A percentile compares a stretch with the other conserved stretches of the same genome.
These are phyloP conservation scores for Simmondsia chinensis DNA, from an alignment of 148 eudicot species.

Conservation along the genomic window DNA sequence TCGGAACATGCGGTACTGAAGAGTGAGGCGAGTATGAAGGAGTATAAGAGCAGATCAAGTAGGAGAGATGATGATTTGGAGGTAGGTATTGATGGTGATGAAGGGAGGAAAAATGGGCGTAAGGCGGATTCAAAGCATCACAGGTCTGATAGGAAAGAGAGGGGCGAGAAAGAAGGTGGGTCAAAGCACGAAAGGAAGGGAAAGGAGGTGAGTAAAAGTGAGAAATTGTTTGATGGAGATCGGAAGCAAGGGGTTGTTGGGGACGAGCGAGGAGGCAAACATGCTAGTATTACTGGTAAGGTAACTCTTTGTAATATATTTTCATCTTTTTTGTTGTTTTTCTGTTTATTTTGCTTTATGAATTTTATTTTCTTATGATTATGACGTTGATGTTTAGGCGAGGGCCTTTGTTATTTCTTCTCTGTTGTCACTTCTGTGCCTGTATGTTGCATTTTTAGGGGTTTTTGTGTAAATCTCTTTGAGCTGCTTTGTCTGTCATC, in stretches of 20 bases:
- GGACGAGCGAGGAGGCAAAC: slow-evolving; percentile 50
- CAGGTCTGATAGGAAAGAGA: slow-evolving; percentile 72
- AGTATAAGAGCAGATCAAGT: slow-evolving; percentile 41
- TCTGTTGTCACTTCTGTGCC: no score
- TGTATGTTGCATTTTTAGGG: no score
- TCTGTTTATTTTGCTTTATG: background rate
- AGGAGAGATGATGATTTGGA: slow-evolving; percentile 30
- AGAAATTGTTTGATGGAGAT: slow-evolving; percentile 26
- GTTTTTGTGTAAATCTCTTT: no score
- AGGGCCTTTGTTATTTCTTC: no score
- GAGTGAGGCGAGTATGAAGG: slow-evolving; percentile 31
- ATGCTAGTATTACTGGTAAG: slow-evolving; percentile 65
- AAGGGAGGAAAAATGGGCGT: slow-evolving; percentile 41
- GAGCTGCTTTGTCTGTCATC: no score
- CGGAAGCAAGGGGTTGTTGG: slow-evolving; percentile 32
- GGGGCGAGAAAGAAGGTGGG: slow-evolving; percentile 54
- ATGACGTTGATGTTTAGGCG: no score
- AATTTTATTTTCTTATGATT: no score
- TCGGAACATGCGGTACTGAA: slow-evolving; percentile 16
- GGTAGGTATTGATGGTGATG: slow-evolving; percentile 27
- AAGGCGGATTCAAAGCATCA: slow-evolving; percentile 52
- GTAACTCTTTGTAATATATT: slow-evolving; percentile 19
- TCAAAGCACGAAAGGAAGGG: slow-evolving; percentile 48
- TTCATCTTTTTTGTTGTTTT: background rate
- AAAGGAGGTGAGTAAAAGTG: slow-evolving; percentile 25